A percentile compares a stretch with the other conserved stretches of the same genome.
phyloP scores from a whole-genome alignment of 306 rosid genomes.

The Sicyos edulis region DNA sequence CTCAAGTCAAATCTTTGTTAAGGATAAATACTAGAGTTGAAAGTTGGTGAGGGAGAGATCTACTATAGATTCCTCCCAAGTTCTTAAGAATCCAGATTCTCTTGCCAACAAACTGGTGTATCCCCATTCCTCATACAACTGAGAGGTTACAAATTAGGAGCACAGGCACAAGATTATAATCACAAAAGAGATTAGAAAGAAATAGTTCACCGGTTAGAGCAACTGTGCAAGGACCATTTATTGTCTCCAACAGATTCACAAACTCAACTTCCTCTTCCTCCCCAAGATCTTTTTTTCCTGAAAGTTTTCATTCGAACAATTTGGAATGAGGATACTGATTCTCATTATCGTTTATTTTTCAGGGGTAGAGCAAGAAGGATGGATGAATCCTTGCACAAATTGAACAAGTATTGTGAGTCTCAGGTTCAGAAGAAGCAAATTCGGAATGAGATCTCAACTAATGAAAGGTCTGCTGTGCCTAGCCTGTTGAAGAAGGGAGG shows the following conservation, averaged over 20 bases:
- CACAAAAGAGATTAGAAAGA: neutral
- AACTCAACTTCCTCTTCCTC: neutral
- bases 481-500: constrained; percentile 49
- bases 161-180: neutral
- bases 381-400: constrained; percentile 56
- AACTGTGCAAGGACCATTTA: neutral
- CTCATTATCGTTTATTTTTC: constrained; percentile 19
- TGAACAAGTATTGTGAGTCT: constrained; percentile 61
- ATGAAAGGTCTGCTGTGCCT: constrained; percentile 44
- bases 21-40: neutral
- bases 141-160: neutral
- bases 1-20: neutral
- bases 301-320: neutral
- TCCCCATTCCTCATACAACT: neutral
- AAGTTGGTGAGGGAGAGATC: neutral
- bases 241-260: neutral
- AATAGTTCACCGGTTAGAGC: too few relatives aligned
- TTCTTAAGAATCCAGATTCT: constrained; percentile 10
- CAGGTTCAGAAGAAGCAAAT: constrained; percentile 54
- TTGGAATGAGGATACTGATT: neutral
- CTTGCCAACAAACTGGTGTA: neutral
- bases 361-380: constrained; percentile 54
- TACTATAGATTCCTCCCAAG: neutral
- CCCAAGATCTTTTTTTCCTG: too few relatives aligned
- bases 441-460: constrained; percentile 49